Evolutionary conservation across 129 eudicot species (phyloP).

Genomic region (Oenanthe sinensis): DNA sequence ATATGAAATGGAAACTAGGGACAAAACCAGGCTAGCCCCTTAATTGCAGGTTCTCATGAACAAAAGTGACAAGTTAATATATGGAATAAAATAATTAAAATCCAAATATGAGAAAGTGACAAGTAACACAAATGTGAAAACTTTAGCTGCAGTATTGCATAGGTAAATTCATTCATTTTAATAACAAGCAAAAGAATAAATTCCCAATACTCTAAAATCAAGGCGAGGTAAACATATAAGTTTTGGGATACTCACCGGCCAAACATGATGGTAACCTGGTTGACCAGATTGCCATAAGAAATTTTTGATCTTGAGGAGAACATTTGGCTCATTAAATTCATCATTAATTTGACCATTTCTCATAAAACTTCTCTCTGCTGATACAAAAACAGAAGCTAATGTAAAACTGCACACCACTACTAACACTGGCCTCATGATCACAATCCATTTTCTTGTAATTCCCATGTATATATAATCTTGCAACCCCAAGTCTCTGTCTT

Average conservation of each 20-base stretch:
- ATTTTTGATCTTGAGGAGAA: constrained; percentile 27
- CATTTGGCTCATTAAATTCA: constrained; percentile 14
- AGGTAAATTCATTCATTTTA: background rate
- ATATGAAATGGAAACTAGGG: background rate
- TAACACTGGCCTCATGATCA: constrained; percentile 24
- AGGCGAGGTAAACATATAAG: background rate
- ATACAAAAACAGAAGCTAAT: constrained; percentile 49
- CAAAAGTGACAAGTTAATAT: background rate
- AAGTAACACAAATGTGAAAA: background rate
- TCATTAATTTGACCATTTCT: constrained; percentile 15
- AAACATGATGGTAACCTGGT: constrained; percentile 82
- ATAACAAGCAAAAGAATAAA: background rate
- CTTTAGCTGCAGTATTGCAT: background rate
- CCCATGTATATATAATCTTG: background rate
- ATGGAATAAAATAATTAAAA: background rate
- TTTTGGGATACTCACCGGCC: constrained; percentile 68
- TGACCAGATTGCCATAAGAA: constrained; percentile 50
- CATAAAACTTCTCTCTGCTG: constrained; percentile 49
- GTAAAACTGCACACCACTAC: constrained; percentile 37
- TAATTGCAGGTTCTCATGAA: background rate
- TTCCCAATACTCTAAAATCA: background rate
- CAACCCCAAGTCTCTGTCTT: background rate
- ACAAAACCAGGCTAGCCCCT: background rate
- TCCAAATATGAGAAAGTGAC: background rate
- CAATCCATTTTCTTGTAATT: constrained; percentile 28